phyloP scores from a whole-genome alignment of 768 basidiomycete species.

The Pleurotus citrinopileatus region DNA sequence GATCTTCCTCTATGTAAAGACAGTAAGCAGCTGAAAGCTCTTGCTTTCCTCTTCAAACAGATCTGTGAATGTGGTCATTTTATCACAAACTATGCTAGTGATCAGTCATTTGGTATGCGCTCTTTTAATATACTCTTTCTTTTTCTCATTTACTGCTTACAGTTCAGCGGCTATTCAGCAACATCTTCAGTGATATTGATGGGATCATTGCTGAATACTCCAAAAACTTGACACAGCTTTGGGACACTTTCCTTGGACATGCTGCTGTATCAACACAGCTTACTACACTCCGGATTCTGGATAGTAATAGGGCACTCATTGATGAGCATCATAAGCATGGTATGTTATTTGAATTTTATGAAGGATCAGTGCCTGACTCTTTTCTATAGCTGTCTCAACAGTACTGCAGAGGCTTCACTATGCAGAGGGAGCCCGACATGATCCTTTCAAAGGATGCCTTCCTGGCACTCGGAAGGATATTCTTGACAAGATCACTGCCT shows the following conservation, averaged over 20 bases:
- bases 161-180: neutral
- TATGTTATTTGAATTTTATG: neutral
- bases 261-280: neutral
- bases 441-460: conserved; percentile 16
- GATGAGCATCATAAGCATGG: neutral
- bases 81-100: neutral
- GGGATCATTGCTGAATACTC: neutral
- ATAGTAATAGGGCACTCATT: neutral
- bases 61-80: neutral
- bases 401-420: neutral
- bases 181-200: neutral
- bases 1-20: neutral
- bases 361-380: too few species aligned
- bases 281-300: neutral
- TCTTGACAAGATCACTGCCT: conserved; percentile 21
- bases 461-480: conserved; percentile 20
- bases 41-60: neutral
- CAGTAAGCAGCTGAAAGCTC: neutral
- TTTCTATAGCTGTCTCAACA: too few species aligned
- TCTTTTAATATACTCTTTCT: neutral
- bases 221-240: neutral
- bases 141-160: neutral
- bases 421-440: neutral
- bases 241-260: neutral
- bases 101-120: neutral